Evolutionary conservation across 2,329 filamentous ascomycete species (phyloP), one percentile per base, ranked within the genome.

Genomic region (Fusarium marasasianum): DNA sequence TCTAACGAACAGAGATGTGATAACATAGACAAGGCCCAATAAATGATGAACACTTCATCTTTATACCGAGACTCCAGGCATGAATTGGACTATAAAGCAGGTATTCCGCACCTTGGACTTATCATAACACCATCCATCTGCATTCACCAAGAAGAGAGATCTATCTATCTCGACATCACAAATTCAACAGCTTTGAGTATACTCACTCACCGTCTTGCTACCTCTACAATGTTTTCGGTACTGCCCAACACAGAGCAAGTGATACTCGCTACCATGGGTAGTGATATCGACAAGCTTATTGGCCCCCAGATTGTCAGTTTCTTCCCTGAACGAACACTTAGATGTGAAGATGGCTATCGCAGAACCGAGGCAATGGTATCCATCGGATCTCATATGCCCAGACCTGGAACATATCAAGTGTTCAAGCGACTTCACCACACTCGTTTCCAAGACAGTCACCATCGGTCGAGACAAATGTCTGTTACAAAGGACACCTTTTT

Each of bases 401-500:
- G 50, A 37, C 33, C 33, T 26, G 33, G 50, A n/a, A 35, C 4
- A n/a, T 22, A 54, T 22, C 33, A 54, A 37, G 35, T 40, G 35
- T 38, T 40, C n/a, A 11, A 24, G 33, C 59, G 50, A 7, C 55
- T 40, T 17, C 65, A 57, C 26, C 41, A 8, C 12, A 22, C 58
- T 6, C 20, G 55, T 5, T 71, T 71, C 26, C 37, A 38, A 35
- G 68, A 71, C 31, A 37, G 15, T 6, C 22, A 40, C 20, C 26
- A 40, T 20, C 20, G 29, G 31, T 29, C n/a, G 55, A 69, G 44
- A 37, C 50, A 18, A 18, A 71, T 71, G 55, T 47, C 63, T 26
- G 48, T 43, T 20, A 29, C 35, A 37, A 65, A 31, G 24, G 69
- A 72, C 24, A 71, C 44, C 12, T 63, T 72, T 29, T 29, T 72